These are phyloP conservation scores for Termitomyces sp. DNA, from an alignment of 768 basidiomycete species.

Conservation along the genomic window DNA sequence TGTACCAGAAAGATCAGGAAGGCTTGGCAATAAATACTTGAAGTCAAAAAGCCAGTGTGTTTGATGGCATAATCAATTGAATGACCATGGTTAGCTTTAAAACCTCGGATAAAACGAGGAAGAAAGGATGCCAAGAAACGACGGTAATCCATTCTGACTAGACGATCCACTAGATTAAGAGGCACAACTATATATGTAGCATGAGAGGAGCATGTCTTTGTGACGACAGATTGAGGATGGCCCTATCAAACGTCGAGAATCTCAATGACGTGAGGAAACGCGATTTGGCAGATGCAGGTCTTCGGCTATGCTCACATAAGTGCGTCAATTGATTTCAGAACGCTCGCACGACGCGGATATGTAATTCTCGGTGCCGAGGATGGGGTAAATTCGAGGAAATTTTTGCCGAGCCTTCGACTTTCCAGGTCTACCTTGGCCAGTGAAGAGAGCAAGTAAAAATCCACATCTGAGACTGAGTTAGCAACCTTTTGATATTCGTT, in stretches of 20 bases:
- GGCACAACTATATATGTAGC: neutral
- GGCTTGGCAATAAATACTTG: slow-evolving; percentile 6
- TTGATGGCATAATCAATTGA: slow-evolving; percentile 6
- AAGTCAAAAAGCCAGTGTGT: neutral
- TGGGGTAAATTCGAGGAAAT: neutral
- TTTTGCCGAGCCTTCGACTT: neutral
- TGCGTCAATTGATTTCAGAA: too few relatives aligned
- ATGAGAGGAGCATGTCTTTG: neutral
- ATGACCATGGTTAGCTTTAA: neutral
- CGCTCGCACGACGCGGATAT: neutral
- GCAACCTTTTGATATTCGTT: too few relatives aligned
- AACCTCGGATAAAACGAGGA: slow-evolving; percentile 16
- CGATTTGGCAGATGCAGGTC: neutral
- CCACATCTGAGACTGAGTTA: too few relatives aligned
- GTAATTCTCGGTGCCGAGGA: neutral
- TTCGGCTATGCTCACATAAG: too few relatives aligned
- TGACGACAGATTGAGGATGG: neutral
- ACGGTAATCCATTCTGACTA: neutral
- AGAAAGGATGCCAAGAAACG: slow-evolving; percentile 2
- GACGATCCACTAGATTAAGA: too few relatives aligned
- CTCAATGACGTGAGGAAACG: neutral
- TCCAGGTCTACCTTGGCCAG: too few relatives aligned
- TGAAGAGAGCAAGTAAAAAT: neutral
- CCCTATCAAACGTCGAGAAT: neutral
- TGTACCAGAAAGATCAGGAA: neutral